phyloP scores from a whole-genome alignment of 208 protist genomes.

The Leishmania tropica region DNA sequence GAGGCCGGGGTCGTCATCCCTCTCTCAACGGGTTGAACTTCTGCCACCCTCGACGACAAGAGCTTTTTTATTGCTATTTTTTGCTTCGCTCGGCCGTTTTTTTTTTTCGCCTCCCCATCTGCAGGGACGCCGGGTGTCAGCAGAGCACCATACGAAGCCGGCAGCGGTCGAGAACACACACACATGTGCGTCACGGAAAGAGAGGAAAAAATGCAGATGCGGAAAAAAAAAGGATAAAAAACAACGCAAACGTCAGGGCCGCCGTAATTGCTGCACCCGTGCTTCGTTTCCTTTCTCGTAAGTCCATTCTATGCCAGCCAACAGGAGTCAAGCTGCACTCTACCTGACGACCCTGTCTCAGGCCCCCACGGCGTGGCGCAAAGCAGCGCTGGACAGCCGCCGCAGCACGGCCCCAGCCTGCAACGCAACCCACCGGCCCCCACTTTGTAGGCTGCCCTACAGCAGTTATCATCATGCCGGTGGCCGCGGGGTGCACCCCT shows the following conservation, averaged over 20 bases:
- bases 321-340: neutral
- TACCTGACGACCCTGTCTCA: no score
- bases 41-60: neutral
- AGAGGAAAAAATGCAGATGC: neutral
- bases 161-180: neutral
- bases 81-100: neutral
- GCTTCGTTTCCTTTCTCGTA: neutral
- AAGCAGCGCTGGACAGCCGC: no score
- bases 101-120: no score
- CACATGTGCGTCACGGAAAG: no score
- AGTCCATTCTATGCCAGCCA: neutral
- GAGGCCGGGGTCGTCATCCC: neutral
- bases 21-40: neutral
- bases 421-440: no score
- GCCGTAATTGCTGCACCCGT: neutral
- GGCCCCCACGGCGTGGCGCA: no score
- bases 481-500: no score
- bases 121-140: neutral
- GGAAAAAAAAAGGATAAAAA: neutral
- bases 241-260: neutral
- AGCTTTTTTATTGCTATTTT: neutral
- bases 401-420: no score
- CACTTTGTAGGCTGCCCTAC: no score
- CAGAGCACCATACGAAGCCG: neutral
- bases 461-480: no score